Evolutionary conservation across 495 filamentous ascomycete species (phyloP), one percentile per base, ranked within the genome.

Genomic region (Massariosphaeria phaeospora): DNA sequence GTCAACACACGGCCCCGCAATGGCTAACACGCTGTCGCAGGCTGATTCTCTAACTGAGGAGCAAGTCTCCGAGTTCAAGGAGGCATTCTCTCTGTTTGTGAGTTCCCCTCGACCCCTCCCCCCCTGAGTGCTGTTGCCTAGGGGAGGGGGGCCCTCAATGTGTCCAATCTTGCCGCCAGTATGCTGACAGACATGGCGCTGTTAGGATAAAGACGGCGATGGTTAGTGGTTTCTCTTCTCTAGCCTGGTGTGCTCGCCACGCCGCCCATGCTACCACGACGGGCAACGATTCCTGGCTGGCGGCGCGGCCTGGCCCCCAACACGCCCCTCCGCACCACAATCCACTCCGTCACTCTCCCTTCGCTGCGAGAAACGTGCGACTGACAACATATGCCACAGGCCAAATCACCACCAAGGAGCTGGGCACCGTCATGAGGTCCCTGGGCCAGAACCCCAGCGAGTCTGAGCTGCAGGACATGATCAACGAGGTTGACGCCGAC

Each of bases 1-100:
- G 8, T n/a, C 34, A 18, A 44, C 9, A 10, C 48, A 24, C n/a
- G 7, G 24, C 15, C 21, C 29, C 9, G n/a, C 27, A 0, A 10
- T 15, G 12, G 26, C 61, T 63, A 34, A 65, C 57, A 44, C 8
- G 9, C 8, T 15, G 48, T 43, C 39, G 17, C 57, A 73, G 70
- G 70, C 70, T 43, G 70, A 73, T 41, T 68, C 69, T 38, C 82
- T 98, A 61, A 96, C 93, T 65, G 93, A 97, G 79, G 93, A 98
- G 75, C 93, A 98, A 81, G 91, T 98, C 66, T 96, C 91, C 70
- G 93, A 98, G 78, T 98, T 97, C 76, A 98, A 97, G 85, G 94
- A 98, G 78, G 93, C 93, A 40, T 98, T 98, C 79, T 98, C 93
- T 71, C 85, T 98, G 31, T 98, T 98, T 73, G 93, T 98, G 81